Evolutionary conservation across 129 eudicot species (phyloP).

Genomic region (Flaveria robusta): DNA sequence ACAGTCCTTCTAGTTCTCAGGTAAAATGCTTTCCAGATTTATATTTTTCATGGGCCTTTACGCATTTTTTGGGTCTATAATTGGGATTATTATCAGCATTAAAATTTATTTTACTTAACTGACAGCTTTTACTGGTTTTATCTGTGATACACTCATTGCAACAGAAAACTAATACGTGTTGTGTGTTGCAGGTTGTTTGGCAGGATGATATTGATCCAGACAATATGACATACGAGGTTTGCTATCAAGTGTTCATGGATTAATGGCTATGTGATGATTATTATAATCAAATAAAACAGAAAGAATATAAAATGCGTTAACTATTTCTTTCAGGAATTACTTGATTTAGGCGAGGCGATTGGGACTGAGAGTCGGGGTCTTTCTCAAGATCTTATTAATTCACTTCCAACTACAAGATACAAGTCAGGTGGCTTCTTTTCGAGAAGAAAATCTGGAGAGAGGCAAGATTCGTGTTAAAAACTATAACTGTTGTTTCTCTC

Average conservation of each 20-base stretch:
- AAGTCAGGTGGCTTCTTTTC: conserved; percentile 77
- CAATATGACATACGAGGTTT: conserved; percentile 93
- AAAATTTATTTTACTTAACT: background rate
- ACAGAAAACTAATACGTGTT: conserved; percentile 2
- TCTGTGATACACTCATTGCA: conserved; percentile 7
- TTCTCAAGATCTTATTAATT: conserved; percentile 71
- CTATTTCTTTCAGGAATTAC: conserved; percentile 60
- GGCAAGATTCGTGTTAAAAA: conserved; percentile 34
- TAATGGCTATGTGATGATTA: background rate
- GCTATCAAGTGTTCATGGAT: conserved; percentile 1
- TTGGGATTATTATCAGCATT: conserved; percentile 10
- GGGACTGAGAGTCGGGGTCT: conserved; percentile 92
- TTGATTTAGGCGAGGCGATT: conserved; percentile 88
- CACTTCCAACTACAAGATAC: conserved; percentile 73
- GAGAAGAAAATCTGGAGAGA: conserved; percentile 64
- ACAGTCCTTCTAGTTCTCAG: conserved; percentile 56
- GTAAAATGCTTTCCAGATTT: conserved; percentile 33
- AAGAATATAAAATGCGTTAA: background rate
- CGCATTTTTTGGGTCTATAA: conserved; percentile 3
- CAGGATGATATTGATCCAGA: conserved; percentile 82
- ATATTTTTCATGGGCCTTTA: background rate
- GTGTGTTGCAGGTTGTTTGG: conserved; percentile 59
- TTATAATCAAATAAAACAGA: background rate
- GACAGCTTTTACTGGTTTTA: background rate
- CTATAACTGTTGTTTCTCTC: background rate